Evolutionary conservation across 148 eudicot species (phyloP).

Genomic region (Dysphania ambrosioides): DNA sequence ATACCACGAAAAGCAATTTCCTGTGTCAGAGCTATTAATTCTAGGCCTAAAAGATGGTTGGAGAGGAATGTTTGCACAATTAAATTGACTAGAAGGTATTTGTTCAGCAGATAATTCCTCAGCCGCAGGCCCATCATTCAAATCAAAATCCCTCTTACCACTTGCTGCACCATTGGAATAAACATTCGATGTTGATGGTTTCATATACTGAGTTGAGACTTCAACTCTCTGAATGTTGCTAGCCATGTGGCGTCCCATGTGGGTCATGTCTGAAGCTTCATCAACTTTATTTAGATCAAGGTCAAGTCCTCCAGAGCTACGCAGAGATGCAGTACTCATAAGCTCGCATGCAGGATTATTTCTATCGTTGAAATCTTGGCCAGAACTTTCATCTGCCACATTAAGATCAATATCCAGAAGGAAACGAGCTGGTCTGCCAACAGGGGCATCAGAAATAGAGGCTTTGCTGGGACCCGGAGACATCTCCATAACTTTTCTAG

Average conservation of each 20-base stretch:
- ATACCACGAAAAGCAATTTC: slow-evolving; percentile 54
- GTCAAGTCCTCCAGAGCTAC: slow-evolving; percentile 51
- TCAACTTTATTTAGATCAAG: slow-evolving; percentile 81
- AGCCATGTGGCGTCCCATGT: slow-evolving; percentile 34
- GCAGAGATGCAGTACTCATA: slow-evolving; percentile 29
- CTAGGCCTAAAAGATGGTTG: slow-evolving; percentile 48
- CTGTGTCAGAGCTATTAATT: slow-evolving; percentile 39
- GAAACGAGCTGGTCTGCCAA: slow-evolving; percentile 43
- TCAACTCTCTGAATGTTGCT: slow-evolving; percentile 37
- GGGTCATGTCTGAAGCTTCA: slow-evolving; percentile 47
- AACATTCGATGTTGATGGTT: slow-evolving; percentile 30
- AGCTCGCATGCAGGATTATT: slow-evolving; percentile 14
- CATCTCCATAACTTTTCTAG: no score
- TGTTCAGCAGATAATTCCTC: slow-evolving; percentile 51
- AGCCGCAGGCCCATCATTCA: slow-evolving; percentile 73
- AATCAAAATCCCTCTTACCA: slow-evolving; percentile 65
- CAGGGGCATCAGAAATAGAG: slow-evolving; percentile 29
- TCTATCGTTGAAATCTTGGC: slow-evolving; percentile 19
- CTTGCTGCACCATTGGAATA: slow-evolving; percentile 34
- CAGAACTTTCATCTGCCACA: slow-evolving; percentile 70
- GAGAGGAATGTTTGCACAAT: slow-evolving; percentile 31
- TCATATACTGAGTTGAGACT: slow-evolving; percentile 25
- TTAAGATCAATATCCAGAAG: slow-evolving; percentile 78
- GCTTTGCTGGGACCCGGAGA: no score
- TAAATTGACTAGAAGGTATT: slow-evolving; percentile 28